Conservation (phyloP, 2,329 filamentous ascomycete species). For the Grosmannia huntii region DNA sequence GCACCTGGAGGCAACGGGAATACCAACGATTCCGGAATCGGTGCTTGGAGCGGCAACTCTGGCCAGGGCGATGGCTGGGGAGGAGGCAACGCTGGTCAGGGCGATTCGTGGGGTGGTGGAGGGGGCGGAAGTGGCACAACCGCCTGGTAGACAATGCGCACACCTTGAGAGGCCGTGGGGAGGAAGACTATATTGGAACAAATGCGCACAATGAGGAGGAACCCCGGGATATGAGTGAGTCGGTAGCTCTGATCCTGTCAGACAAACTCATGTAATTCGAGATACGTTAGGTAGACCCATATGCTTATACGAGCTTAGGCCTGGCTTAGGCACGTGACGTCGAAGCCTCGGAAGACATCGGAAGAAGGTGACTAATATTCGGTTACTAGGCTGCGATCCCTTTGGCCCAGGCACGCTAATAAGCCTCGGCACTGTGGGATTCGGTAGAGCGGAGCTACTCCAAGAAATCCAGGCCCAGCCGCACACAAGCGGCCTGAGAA, state of each 20-base stretch:
- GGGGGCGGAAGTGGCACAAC: background rate
- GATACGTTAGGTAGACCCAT: background rate
- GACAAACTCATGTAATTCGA: background rate
- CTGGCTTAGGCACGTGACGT: background rate
- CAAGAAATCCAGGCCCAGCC: background rate
- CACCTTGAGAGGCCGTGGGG: background rate
- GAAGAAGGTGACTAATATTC: background rate
- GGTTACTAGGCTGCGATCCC: background rate
- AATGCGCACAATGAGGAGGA: background rate
- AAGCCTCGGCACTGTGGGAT: slow-evolving; percentile 4
- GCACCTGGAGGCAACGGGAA: background rate
- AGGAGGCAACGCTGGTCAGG: background rate
- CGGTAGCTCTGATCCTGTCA: background rate
- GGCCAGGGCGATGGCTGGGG: background rate
- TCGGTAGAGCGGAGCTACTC: slow-evolving; percentile 6
- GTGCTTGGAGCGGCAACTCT: background rate
- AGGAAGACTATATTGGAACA: background rate
- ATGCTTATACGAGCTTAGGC: background rate
- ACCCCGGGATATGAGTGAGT: background rate
- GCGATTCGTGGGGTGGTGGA: background rate
- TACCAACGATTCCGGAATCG: background rate
- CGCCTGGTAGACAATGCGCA: background rate
- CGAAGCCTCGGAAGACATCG: background rate
- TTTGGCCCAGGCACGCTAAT: background rate
- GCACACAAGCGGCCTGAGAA: background rate